Conservation (phyloP, 306 rosid species). For the Pachyrhizus erosus region DNA sequence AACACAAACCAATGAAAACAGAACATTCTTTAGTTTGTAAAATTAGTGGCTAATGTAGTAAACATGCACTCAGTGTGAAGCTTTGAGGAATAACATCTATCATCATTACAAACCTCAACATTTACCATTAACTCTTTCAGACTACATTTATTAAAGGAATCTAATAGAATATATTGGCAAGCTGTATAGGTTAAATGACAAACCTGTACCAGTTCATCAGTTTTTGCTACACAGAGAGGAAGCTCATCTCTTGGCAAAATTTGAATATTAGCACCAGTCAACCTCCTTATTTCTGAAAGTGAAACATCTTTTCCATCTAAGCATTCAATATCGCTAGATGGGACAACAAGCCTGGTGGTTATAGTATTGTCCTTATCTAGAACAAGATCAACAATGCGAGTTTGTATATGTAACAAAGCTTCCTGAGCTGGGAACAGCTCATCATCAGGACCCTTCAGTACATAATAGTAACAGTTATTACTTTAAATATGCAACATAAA, state of each 20-base stretch:
- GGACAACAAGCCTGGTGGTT: constrained; percentile 88
- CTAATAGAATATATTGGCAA: constrained; percentile 29
- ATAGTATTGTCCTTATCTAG: constrained; percentile 77
- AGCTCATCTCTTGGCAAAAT: constrained; percentile 83
- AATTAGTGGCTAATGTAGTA: constrained; percentile 10
- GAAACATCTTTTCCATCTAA: constrained; percentile 94
- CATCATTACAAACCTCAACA: constrained; percentile 32
- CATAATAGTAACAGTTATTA: constrained; percentile 48
- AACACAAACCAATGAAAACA: constrained; percentile 25
- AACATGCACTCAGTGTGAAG: constrained; percentile 10
- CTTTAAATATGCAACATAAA: constrained; percentile 3
- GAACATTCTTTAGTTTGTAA: background rate
- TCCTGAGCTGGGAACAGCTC: constrained; percentile 99
- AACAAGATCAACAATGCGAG: constrained; percentile 81
- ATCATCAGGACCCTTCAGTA: constrained; percentile 86
- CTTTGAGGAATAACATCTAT: constrained; percentile 38
- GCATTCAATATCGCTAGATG: constrained; percentile 79
- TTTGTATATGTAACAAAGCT: constrained; percentile 96
- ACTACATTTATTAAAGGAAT: constrained; percentile 21
- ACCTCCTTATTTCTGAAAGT: constrained; percentile 73
- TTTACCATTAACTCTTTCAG: constrained; percentile 26
- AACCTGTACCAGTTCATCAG: constrained; percentile 90
- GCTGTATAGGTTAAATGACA: constrained; percentile 49
- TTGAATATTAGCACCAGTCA: constrained; percentile 83
- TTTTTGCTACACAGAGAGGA: constrained; percentile 71